A percentile compares a stretch with the other conserved stretches of the same genome.
Conservation (phyloP, 768 basidiomycete genomes). For the Russula sp. region DNA sequence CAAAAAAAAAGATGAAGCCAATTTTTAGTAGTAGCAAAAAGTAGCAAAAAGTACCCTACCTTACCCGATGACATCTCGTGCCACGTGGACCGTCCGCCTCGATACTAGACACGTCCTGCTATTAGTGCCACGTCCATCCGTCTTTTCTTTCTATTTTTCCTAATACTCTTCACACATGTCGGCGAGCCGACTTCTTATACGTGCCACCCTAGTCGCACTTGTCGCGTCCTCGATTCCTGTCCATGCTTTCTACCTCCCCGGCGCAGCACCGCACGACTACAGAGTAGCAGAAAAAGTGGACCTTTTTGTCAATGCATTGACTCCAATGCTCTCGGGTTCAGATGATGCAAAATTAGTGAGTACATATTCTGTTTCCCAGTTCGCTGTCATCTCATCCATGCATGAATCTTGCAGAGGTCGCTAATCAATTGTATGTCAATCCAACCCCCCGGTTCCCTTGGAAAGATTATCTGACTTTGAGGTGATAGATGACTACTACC, state of each 20-base stretch:
- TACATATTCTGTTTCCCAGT: conserved; percentile 18
- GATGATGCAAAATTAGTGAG: conserved; percentile 74
- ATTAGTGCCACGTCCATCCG: neutral
- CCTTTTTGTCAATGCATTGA: conserved; percentile 83
- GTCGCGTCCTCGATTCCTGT: conserved; percentile 25
- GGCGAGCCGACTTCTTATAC: conserved; percentile 28
- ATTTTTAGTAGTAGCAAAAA: too few species aligned
- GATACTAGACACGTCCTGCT: neutral
- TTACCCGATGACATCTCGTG: neutral
- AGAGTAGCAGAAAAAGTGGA: conserved; percentile 66
- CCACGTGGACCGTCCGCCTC: neutral
- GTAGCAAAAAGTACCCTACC: too few species aligned
- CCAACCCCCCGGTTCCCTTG: neutral
- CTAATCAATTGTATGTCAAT: conserved; percentile 72
- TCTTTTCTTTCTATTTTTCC: neutral
- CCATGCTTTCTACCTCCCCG: conserved; percentile 87
- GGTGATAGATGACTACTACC: conserved; percentile 84
- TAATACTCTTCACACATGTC: conserved; percentile 18
- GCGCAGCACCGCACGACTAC: conserved; percentile 86
- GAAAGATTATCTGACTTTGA: conserved; percentile 2
- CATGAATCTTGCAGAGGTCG: conserved; percentile 60
- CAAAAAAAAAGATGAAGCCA: too few species aligned
- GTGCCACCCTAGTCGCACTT: conserved; percentile 31
- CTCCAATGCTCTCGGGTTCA: conserved; percentile 71
- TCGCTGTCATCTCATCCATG: neutral